phyloP scores from a whole-genome alignment of 2,329 filamentous ascomycete species.

The Stagonosporopsis rhizophila region DNA sequence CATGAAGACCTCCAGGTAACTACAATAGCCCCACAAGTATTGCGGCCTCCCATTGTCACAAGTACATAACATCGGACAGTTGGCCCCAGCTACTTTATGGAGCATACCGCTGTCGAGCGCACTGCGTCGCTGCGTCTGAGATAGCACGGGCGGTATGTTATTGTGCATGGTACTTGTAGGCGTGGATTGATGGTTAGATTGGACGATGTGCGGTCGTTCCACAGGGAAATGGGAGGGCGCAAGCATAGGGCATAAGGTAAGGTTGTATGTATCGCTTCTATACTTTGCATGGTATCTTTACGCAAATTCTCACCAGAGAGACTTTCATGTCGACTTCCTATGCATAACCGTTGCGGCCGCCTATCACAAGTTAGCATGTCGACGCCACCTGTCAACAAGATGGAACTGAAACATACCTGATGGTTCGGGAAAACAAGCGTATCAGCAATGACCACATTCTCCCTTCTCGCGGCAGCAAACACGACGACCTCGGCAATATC shows the following conservation, averaged over 20 bases:
- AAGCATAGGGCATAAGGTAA: not conserved
- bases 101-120: too few relatives aligned
- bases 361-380: slow-evolving; percentile 29
- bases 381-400: not conserved
- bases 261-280: not conserved
- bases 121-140: too few relatives aligned
- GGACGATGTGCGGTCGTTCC: too few relatives aligned
- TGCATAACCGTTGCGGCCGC: slow-evolving; percentile 49
- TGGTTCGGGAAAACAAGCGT: slow-evolving; percentile 87
- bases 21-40: too few relatives aligned
- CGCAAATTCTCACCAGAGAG: rapidly evolving
- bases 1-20: too few relatives aligned
- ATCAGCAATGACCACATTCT: slow-evolving; percentile 92
- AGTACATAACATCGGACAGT: too few relatives aligned
- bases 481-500: slow-evolving; percentile 92
- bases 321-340: slow-evolving; percentile 29
- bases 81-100: too few relatives aligned
- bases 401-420: slow-evolving; percentile 67
- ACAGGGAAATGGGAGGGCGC: too few relatives aligned
- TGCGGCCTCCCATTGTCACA: too few relatives aligned
- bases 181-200: too few relatives aligned
- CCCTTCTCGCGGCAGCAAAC: slow-evolving; percentile 80
- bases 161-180: too few relatives aligned
- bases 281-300: not conserved
- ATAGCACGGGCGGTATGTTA: too few relatives aligned